Evolutionary conservation across 805 yeast genomes (phyloP), one percentile per base, ranked within the genome.

Genomic region (Teunomyces barrocoloradensis): DNA sequence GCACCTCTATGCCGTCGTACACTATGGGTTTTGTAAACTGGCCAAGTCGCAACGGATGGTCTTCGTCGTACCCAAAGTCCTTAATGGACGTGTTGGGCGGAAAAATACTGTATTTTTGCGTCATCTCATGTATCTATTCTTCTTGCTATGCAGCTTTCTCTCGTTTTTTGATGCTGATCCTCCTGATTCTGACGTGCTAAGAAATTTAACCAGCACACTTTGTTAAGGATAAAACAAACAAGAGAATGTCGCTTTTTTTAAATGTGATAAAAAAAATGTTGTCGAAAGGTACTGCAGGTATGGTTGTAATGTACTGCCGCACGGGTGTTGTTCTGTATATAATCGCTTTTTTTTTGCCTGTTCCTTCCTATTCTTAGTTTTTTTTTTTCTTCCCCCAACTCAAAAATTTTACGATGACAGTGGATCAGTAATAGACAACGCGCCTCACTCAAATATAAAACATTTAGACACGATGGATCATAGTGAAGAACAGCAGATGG

Each of bases 401-500:
- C 20, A 32, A 32, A 32, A 32, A 32, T 32, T 32, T 32, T 32
- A 32, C 34, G 34, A 32, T 32, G 27, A 2, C 10, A 13, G 34
- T 12, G 13, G n/a, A 34, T 34, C 13, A 11, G 13, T 17, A 15
- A 18, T 5, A 34, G 38, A 34, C 38, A 34, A 34, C 37, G 37
- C 37, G 21, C 23, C 15, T n/a, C 20, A n/a, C 15, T 13, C 20
- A 17, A 3, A 17, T 3, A 17, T 3, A 17, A 2, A 17, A 17
- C 18, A 18, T 18, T 18, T 15, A 17, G 5, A 42, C 30, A 44
- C 10, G 13, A 88, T 88, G 96, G 91, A 87, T 57, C 79, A 84
- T 47, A 61, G 66, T 44, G 96, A 88, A 64, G 97, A 94, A 61
- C 97, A 92, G 63, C 65, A 61, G 25, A 96, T 92, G 68, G 99